A percentile compares a stretch with the other conserved stretches of the same genome.
These are phyloP conservation scores for Akanthomyces lecanii DNA, from an alignment of 2,329 filamentous ascomycete genomes.

Conservation along the genomic window DNA sequence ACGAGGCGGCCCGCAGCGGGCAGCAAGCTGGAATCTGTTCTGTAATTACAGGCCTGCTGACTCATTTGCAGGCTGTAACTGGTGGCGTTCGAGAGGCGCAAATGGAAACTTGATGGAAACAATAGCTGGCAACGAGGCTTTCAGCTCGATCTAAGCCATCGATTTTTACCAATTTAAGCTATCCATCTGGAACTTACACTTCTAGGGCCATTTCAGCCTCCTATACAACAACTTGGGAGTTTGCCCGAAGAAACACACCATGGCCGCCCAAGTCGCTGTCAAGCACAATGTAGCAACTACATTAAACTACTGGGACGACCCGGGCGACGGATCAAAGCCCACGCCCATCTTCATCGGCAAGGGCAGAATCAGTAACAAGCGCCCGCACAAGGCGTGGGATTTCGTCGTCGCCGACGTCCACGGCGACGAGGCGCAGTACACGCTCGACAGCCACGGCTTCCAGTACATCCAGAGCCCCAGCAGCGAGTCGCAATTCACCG, in stretches of 20 bases:
- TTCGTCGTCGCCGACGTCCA: constrained; percentile 39
- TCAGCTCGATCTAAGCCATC: background rate
- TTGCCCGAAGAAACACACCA: background rate
- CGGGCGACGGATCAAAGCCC: constrained; percentile 39
- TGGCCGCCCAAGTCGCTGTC: background rate
- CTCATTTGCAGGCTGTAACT: background rate
- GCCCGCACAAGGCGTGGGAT: constrained; percentile 37
- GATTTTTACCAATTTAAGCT: background rate
- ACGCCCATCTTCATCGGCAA: constrained; percentile 31
- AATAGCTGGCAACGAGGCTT: background rate
- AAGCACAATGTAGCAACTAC: constrained; percentile 31
- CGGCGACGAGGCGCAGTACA: constrained; percentile 37
- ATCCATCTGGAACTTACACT: background rate
- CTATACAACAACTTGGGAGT: no score
- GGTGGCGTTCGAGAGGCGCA: background rate
- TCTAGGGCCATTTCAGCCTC: background rate
- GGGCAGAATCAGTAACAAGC: constrained; percentile 27
- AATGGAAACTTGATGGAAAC: background rate
- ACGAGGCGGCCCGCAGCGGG: background rate
- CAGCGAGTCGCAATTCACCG: constrained; percentile 33
- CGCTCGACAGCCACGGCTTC: constrained; percentile 40
- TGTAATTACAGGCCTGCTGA: background rate
- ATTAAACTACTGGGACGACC: constrained; percentile 39
- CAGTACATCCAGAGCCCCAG: constrained; percentile 32
- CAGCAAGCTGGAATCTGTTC: background rate